Conservation (phyloP, 495 filamentous ascomycete genomes). For the Penicillium steckii region DNA sequence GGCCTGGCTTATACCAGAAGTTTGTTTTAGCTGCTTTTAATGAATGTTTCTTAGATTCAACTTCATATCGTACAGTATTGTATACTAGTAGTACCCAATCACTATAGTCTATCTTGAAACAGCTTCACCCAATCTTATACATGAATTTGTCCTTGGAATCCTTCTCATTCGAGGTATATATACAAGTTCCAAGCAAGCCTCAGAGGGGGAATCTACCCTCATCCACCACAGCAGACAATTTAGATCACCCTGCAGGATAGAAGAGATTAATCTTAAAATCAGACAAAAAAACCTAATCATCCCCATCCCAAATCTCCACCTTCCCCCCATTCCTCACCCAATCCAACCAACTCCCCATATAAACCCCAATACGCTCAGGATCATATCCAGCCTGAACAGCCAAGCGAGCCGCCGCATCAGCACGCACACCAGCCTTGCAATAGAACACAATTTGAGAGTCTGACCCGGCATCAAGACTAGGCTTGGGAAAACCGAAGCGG, state of each 20-base stretch:
- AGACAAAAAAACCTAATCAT: constrained; percentile 17
- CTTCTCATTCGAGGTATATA: constrained; percentile 8
- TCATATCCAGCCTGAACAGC: constrained; percentile 75
- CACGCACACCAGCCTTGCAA: constrained; percentile 87
- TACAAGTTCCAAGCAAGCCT: background rate
- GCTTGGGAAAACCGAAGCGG: constrained; percentile 48
- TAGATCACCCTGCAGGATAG: too few species aligned
- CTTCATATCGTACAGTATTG: background rate
- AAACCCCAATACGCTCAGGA: constrained; percentile 71
- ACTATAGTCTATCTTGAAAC: background rate
- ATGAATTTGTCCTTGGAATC: background rate
- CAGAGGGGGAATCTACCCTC: too few species aligned
- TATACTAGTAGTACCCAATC: background rate
- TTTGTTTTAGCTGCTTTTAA: constrained; percentile 23
- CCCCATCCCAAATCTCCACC: constrained; percentile 52
- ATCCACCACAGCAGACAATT: too few species aligned
- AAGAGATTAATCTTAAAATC: too few species aligned
- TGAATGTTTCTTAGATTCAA: constrained; percentile 17
- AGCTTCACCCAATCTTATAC: too few species aligned
- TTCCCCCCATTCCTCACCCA: constrained; percentile 71
- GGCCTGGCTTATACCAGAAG: constrained; percentile 27
- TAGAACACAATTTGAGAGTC: constrained; percentile 84
- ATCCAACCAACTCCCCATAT: constrained; percentile 86
- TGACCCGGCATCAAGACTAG: constrained; percentile 18
- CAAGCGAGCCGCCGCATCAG: constrained; percentile 74